phyloP scores from a whole-genome alignment of 2,329 filamentous ascomycete species.

The Fusarium xyrophilum region DNA sequence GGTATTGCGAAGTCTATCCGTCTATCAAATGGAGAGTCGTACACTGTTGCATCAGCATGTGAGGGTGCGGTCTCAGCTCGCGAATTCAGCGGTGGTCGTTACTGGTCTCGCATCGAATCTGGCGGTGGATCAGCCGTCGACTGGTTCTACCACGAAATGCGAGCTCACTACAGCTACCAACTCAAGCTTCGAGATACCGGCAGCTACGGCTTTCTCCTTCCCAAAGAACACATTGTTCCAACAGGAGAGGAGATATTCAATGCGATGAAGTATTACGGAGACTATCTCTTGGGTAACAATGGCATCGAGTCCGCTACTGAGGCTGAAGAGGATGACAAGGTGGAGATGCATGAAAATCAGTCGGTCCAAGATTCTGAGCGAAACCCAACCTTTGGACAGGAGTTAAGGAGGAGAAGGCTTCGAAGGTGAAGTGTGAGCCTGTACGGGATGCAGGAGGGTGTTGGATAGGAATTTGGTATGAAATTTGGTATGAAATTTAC shows the following conservation, averaged over 20 bases:
- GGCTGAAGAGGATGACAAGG: slow-evolving; percentile 36
- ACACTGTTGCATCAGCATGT: slow-evolving; percentile 84
- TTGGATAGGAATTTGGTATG: slow-evolving; percentile 11
- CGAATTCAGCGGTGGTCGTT: slow-evolving; percentile 33
- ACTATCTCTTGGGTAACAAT: slow-evolving; percentile 76
- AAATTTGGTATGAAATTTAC: slow-evolving; percentile 16
- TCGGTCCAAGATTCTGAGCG: slow-evolving; percentile 7
- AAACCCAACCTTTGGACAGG: slow-evolving; percentile 31
- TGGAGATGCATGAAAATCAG: slow-evolving; percentile 8
- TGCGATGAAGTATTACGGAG: slow-evolving; percentile 82
- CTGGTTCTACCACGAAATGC: slow-evolving; percentile 91
- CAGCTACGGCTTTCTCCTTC: slow-evolving; percentile 91
- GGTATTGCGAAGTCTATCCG: slow-evolving; percentile 90
- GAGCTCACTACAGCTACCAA: slow-evolving; percentile 86
- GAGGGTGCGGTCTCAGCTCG: slow-evolving; percentile 69
- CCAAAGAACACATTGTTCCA: slow-evolving; percentile 84
- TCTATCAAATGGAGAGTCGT: slow-evolving; percentile 75
- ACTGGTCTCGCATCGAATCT: slow-evolving; percentile 65
- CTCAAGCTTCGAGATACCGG: slow-evolving; percentile 93
- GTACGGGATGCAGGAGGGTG: neutral
- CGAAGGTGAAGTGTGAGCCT: slow-evolving; percentile 33
- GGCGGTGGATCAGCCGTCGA: slow-evolving; percentile 88
- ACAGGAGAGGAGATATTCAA: slow-evolving; percentile 88
- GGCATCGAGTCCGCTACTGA: slow-evolving; percentile 60
- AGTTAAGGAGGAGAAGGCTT: slow-evolving; percentile 44